phyloP scores from a whole-genome alignment of 2,329 filamentous ascomycete species.

The Torrubiella hemipterigena region DNA sequence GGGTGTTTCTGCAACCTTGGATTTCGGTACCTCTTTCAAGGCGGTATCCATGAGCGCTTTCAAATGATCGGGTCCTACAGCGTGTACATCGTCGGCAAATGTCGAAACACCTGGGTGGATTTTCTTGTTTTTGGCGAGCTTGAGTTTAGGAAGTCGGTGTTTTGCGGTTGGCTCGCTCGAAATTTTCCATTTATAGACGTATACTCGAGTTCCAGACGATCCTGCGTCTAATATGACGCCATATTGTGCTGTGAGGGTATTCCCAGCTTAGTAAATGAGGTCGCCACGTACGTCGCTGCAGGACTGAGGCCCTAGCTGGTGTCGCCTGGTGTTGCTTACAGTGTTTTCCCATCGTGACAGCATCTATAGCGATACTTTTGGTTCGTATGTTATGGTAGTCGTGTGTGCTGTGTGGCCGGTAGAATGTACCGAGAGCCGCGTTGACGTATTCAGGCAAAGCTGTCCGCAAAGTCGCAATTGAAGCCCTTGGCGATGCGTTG shows the following conservation, averaged over 20 bases:
- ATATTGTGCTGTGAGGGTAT: conserved; percentile 52
- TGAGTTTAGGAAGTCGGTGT: conserved; percentile 62
- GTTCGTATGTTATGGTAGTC: too few species aligned
- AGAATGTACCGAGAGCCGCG: too few species aligned
- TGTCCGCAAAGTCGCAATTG: too few species aligned
- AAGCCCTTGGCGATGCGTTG: too few species aligned
- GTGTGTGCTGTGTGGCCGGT: too few species aligned
- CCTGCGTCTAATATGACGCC: conserved; percentile 95
- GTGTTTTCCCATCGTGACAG: conserved; percentile 23
- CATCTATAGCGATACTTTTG: too few species aligned
- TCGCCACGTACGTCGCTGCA: too few species aligned
- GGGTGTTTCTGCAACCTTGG: conserved; percentile 72
- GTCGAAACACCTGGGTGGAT: conserved; percentile 87
- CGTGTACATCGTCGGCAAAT: conserved; percentile 65
- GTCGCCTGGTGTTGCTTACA: conserved; percentile 15
- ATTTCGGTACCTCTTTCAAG: conserved; percentile 60
- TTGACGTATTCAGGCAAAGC: too few species aligned
- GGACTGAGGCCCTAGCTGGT: too few species aligned
- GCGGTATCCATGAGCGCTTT: conserved; percentile 72
- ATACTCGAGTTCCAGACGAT: conserved; percentile 88
- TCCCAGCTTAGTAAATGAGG: conserved; percentile 10
- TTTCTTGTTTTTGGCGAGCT: conserved; percentile 85
- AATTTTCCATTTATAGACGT: conserved; percentile 91
- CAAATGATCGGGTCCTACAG: conserved; percentile 73
- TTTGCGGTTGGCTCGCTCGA: conserved; percentile 48